Evolutionary conservation across 1,139 yeast genomes (phyloP), one percentile per base, ranked within the genome.

Genomic region (Candida tetrigidarum): DNA sequence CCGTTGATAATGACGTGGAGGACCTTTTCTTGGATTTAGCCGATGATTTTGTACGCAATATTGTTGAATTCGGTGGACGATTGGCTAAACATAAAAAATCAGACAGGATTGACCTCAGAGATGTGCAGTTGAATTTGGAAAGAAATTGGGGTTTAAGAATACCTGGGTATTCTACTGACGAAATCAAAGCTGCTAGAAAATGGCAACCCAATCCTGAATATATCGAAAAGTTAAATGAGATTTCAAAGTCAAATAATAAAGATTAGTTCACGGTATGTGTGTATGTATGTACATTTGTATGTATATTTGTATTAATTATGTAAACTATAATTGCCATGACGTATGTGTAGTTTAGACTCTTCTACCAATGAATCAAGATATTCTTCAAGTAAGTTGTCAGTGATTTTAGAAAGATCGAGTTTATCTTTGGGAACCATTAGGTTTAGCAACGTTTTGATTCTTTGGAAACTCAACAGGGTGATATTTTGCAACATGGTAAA

Each of bases 1-100:
- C 80, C n/a, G 86, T 93, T 45, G 98, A 92, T 62, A 97, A 97
- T 25, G 97, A 93, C 64, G 98, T 92, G 12, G 98, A 93, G 63
- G 97, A 92, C 54, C 69, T 92, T 34, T 70, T 93, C 41, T 74
- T 95, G 41, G 99, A 95, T 63, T 73, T 93, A 48, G 98, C 99
- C 0, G 99, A 95, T 62, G 99, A 95, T 60, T 93, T 93, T 63
- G 95, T 93, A 11, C 81, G 88, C 12, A 84, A 88, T 41, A 96
- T 95, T 2, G 90, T 97, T 0, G 78, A 90, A 3, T 93, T 93
- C 71, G 96, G 97, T 0, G 93, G 99, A 63, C 81, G 95, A 46
- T 73, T 93, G 55, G 99, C 99, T 14, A 93, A 93, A 62, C 97
- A 92, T 59, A 79, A 99, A 52, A 90, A 90, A 62, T 81, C 90